phyloP scores from a whole-genome alignment of 2,329 filamentous ascomycete genomes.

The Penicillium oxalicum region DNA sequence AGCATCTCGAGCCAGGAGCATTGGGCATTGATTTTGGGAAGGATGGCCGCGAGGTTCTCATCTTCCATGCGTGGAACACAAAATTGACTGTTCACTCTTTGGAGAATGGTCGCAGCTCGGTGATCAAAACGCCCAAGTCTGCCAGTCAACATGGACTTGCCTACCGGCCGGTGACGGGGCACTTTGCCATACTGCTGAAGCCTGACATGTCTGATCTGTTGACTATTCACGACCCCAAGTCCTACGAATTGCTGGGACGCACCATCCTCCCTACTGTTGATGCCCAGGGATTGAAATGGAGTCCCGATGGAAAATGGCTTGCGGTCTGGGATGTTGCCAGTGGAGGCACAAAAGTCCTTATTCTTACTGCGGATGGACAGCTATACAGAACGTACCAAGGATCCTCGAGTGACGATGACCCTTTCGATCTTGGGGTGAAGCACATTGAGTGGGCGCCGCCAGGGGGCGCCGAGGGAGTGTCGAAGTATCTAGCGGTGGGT shows the following conservation, averaged over 20 bases:
- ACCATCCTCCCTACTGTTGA: conserved; percentile 47
- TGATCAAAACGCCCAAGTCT: conserved; percentile 39
- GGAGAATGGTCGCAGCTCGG: conserved; percentile 29
- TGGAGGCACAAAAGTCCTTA: conserved; percentile 45
- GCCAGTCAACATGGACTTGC: conserved; percentile 32
- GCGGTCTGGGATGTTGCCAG: conserved; percentile 52
- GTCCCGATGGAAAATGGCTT: conserved; percentile 55
- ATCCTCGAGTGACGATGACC: conserved; percentile 28
- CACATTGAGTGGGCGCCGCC: conserved; percentile 49
- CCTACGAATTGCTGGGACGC: conserved; percentile 31
- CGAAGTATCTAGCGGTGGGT: conserved; percentile 44
- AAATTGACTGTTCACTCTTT: conserved; percentile 35
- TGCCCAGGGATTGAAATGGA: conserved; percentile 56
- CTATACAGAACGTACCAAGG: conserved; percentile 50
- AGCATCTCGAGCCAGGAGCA: conserved; percentile 32
- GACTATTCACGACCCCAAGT: conserved; percentile 33
- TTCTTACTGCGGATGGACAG: conserved; percentile 57
- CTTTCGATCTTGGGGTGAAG: conserved; percentile 46
- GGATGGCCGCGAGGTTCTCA: conserved; percentile 32
- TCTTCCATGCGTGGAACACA: conserved; percentile 37
- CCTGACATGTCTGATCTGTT: conserved; percentile 34
- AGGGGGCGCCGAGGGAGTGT: conserved; percentile 14
- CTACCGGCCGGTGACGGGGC: conserved; percentile 36
- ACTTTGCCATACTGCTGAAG: conserved; percentile 38
- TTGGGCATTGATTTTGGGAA: conserved; percentile 36